A percentile compares a stretch with the other conserved stretches of the same genome.
Conservation (phyloP, 176 grass and related monocot species). For the Ampelocalamus luodianensis region DNA sequence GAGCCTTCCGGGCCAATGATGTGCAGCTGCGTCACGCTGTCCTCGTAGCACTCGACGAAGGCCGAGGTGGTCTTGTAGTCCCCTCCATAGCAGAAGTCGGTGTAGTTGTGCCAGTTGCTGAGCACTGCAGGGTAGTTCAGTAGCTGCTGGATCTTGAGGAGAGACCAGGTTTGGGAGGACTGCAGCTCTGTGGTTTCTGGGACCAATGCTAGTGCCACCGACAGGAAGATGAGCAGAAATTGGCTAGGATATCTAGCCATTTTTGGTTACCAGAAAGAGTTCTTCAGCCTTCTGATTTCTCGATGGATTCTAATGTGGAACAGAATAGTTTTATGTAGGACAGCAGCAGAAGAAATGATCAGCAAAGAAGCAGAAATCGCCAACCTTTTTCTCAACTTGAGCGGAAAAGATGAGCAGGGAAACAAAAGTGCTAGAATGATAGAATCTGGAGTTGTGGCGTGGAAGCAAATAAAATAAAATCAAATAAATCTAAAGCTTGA, state of each 20-base stretch:
- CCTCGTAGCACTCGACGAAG: slow-evolving; percentile 86
- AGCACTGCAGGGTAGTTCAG: slow-evolving; percentile 76
- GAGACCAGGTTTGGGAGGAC: slow-evolving; percentile 87
- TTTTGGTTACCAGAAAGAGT: background rate
- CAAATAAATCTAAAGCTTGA: background rate
- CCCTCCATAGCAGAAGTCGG: slow-evolving; percentile 86
- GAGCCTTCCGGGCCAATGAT: slow-evolving; percentile 56
- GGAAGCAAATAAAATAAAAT: background rate
- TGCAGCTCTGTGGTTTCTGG: slow-evolving; percentile 66
- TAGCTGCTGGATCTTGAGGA: slow-evolving; percentile 81
- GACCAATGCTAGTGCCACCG: slow-evolving; percentile 56
- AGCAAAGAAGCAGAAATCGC: slow-evolving; percentile 15
- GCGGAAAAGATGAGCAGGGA: background rate
- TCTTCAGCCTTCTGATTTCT: background rate
- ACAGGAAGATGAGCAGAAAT: slow-evolving; percentile 56
- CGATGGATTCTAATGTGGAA: background rate
- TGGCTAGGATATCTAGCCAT: slow-evolving; percentile 32
- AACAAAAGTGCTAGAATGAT: slow-evolving; percentile 5
- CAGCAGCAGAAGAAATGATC: slow-evolving; percentile 9
- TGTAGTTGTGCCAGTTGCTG: slow-evolving; percentile 63
- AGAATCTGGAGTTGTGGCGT: slow-evolving; percentile 1
- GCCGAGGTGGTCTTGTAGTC: slow-evolving; percentile 60
- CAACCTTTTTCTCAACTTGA: background rate
- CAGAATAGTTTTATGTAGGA: background rate
- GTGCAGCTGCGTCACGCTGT: slow-evolving; percentile 92